A percentile compares a stretch with the other conserved stretches of the same genome.
These are phyloP conservation scores for Rhytidhysteron rufulum DNA, from an alignment of 2,329 filamentous ascomycete species.

Conservation along the genomic window DNA sequence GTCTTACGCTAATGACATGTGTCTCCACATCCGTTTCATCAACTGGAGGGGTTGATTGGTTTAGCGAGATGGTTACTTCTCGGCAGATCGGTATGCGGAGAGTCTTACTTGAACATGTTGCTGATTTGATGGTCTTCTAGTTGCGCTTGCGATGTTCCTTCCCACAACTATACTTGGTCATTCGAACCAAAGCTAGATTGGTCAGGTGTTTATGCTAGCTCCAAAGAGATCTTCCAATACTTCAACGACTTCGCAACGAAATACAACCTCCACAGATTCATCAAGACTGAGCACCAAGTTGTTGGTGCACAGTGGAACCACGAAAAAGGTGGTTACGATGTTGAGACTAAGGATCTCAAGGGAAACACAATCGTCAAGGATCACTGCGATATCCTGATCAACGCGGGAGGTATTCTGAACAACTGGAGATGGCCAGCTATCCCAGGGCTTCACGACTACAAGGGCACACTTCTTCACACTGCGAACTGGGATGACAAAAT, in stretches of 20 bases:
- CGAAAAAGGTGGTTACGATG: conserved; percentile 30
- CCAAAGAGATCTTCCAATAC: conserved; percentile 42
- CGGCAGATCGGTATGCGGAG: conserved; percentile 1
- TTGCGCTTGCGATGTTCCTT: conserved; percentile 50
- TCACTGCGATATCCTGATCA: conserved; percentile 47
- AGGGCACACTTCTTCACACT: conserved; percentile 53
- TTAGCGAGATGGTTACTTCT: too few relatives aligned
- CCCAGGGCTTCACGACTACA: conserved; percentile 49
- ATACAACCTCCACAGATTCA: conserved; percentile 35
- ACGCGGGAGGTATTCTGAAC: conserved; percentile 49
- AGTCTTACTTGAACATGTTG: too few relatives aligned
- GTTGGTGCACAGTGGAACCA: conserved; percentile 36
- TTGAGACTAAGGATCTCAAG: conserved; percentile 29
- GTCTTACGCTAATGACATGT: too few relatives aligned
- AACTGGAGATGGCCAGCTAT: conserved; percentile 52
- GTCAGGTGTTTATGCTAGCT: conserved; percentile 41
- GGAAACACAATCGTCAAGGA: conserved; percentile 33
- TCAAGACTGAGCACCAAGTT: conserved; percentile 31
- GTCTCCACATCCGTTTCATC: too few relatives aligned
- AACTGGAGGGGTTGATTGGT: too few relatives aligned
- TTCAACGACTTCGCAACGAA: conserved; percentile 41
- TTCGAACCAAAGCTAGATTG: conserved; percentile 47
- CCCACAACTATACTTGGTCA: conserved; percentile 51
- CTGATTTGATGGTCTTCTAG: too few relatives aligned
- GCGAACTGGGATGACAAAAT: conserved; percentile 53